phyloP scores from a whole-genome alignment of 257 asterid genomes.

The Dorcoceras hygrometricum region DNA sequence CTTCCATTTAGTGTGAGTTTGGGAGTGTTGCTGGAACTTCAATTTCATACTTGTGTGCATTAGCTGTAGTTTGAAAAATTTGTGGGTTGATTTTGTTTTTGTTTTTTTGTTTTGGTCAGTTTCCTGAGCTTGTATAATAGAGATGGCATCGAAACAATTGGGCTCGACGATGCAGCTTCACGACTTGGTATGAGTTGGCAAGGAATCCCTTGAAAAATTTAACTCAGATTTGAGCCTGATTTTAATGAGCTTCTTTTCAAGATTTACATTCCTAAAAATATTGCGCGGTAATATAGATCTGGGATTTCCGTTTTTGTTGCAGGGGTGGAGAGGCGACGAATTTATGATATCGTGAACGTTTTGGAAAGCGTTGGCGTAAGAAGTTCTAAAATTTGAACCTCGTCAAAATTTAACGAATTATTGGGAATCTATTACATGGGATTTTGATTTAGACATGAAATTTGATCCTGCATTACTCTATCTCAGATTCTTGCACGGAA shows the following conservation, averaged over 20 bases:
- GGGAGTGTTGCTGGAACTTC: background rate
- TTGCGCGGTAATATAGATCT: background rate
- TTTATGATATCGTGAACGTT: slow-evolving; percentile 94
- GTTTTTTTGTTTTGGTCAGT: slow-evolving; percentile 47
- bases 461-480: slow-evolving; percentile 12
- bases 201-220: background rate
- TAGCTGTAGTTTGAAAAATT: background rate
- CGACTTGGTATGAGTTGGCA: slow-evolving; percentile 49
- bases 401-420: background rate
- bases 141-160: slow-evolving; percentile 75
- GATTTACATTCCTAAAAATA: no score
- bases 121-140: slow-evolving; percentile 77
- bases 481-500: slow-evolving; percentile 75
- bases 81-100: background rate
- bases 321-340: slow-evolving; percentile 98
- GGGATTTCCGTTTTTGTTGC: slow-evolving; percentile 1
- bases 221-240: background rate
- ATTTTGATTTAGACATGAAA: slow-evolving; percentile 22
- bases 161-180: slow-evolving; percentile 90
- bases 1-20: background rate
- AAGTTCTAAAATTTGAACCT: slow-evolving; percentile 14
- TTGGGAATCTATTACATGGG: background rate
- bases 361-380: slow-evolving; percentile 96
- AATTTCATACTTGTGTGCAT: background rate
- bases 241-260: background rate